Evolutionary conservation across 345 rosid species (phyloP).

Genomic region (Adansonia digitata): DNA sequence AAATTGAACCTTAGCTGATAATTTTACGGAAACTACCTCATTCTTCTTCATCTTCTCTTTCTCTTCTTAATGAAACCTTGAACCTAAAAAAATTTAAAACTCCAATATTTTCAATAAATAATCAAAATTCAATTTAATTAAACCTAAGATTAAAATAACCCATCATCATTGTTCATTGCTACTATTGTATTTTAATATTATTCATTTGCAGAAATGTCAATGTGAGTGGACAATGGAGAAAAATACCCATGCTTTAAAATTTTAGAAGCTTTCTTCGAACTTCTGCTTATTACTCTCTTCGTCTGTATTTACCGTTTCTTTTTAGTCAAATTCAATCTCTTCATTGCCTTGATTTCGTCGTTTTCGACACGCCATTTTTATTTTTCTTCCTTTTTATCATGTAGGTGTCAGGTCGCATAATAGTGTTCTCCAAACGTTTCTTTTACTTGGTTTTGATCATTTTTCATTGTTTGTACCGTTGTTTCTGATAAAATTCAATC

Average conservation of each 20-base stretch:
- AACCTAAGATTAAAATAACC: too few relatives aligned
- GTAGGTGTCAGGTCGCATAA: not conserved
- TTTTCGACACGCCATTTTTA: slow-evolving; percentile 16
- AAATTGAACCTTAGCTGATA: too few relatives aligned
- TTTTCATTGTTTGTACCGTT: not conserved
- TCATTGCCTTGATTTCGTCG: slow-evolving; percentile 14
- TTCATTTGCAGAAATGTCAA: not conserved
- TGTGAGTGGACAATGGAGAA: not conserved
- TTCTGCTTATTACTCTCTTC: too few relatives aligned
- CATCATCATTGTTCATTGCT: too few relatives aligned
- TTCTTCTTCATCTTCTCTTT: too few relatives aligned
- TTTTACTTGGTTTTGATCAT: not conserved
- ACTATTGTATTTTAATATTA: not conserved
- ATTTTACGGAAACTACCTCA: too few relatives aligned
- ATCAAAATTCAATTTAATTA: too few relatives aligned
- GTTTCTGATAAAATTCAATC: not conserved
- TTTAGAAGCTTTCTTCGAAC: too few relatives aligned
- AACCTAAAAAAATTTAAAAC: too few relatives aligned
- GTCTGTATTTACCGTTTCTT: not conserved
- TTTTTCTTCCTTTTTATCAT: not conserved
- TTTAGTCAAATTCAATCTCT: not conserved
- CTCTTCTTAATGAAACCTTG: too few relatives aligned
- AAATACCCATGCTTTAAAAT: not conserved
- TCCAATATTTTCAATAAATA: too few relatives aligned
- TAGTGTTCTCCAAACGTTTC: not conserved